Evolutionary conservation across 371 early-diverging fungal genomes (phyloP).

Genomic region (Mucor mucedo): DNA sequence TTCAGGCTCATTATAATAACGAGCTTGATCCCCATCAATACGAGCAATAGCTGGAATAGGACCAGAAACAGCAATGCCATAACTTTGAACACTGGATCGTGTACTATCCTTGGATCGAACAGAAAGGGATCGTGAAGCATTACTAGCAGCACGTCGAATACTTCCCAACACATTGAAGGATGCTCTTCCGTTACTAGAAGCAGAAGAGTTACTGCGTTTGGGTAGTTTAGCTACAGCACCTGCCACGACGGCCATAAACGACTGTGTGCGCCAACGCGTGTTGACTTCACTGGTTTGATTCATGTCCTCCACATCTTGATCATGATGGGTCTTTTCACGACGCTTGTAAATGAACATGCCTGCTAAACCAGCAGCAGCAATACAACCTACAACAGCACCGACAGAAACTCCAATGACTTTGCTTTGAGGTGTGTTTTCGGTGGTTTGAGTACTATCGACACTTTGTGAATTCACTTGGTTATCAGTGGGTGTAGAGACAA

Average conservation of each 20-base stretch:
- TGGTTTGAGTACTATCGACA: slow-evolving; percentile 16
- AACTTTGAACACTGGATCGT: slow-evolving; percentile 30
- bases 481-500: neutral
- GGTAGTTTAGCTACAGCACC: slow-evolving; percentile 46
- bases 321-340: slow-evolving; percentile 24
- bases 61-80: slow-evolving; percentile 34
- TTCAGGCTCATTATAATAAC: slow-evolving; percentile 16
- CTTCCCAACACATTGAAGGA: slow-evolving; percentile 28
- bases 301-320: slow-evolving; percentile 28
- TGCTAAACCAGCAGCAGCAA: slow-evolving; percentile 49
- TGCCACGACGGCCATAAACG: slow-evolving; percentile 47
- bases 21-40: slow-evolving; percentile 29
- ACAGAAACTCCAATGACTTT: slow-evolving; percentile 41
- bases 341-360: slow-evolving; percentile 44
- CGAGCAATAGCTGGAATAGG: slow-evolving; percentile 34
- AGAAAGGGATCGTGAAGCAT: slow-evolving; percentile 27
- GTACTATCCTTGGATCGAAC: slow-evolving; percentile 14
- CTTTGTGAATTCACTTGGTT: slow-evolving; percentile 23
- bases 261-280: slow-evolving; percentile 43
- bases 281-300: slow-evolving; percentile 27
- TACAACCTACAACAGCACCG: slow-evolving; percentile 41
- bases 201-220: slow-evolving; percentile 21
- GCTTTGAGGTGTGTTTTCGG: slow-evolving; percentile 26
- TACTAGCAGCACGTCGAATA: slow-evolving; percentile 37
- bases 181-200: slow-evolving; percentile 11